phyloP scores from a whole-genome alignment of 2,329 filamentous ascomycete species.

The Penicillium sp. region DNA sequence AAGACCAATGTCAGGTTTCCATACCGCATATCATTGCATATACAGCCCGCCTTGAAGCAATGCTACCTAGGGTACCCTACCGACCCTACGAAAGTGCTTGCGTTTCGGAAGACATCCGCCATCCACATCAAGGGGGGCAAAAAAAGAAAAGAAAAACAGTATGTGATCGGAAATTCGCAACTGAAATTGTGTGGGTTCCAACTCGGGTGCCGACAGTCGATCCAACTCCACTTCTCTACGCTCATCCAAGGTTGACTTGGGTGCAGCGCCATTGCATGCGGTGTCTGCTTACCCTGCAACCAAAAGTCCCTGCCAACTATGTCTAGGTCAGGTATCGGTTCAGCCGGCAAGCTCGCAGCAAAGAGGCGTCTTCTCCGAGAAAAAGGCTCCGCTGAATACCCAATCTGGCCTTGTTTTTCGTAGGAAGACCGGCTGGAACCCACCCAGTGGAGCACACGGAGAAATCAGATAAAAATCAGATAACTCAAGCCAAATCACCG shows the following conservation, averaged over 20 bases:
- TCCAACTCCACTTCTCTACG: background rate
- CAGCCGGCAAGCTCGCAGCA: background rate
- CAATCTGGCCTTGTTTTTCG: slow-evolving; percentile 7
- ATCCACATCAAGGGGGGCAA: background rate
- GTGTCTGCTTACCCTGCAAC: background rate
- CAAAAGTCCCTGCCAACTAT: background rate
- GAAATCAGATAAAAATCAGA: slow-evolving; percentile 31
- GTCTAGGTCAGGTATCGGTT: background rate
- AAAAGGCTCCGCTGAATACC: background rate
- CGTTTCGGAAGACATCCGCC: background rate
- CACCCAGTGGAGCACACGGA: slow-evolving; percentile 26
- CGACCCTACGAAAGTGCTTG: no score
- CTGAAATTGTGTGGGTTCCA: background rate
- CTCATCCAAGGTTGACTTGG: background rate
- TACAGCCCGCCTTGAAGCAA: no score
- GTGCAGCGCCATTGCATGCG: background rate
- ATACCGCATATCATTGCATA: no score
- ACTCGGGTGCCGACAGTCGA: background rate
- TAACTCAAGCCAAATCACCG: slow-evolving; percentile 25
- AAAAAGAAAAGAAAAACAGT: no score
- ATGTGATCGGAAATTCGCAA: background rate
- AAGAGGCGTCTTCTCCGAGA: background rate
- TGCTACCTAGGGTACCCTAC: no score
- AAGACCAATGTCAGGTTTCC: no score
- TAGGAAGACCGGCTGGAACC: slow-evolving; percentile 12